A percentile compares a stretch with the other conserved stretches of the same genome.
Evolutionary conservation across 257 asterid species (phyloP).

Genomic region (Solanum corneliomulleri): DNA sequence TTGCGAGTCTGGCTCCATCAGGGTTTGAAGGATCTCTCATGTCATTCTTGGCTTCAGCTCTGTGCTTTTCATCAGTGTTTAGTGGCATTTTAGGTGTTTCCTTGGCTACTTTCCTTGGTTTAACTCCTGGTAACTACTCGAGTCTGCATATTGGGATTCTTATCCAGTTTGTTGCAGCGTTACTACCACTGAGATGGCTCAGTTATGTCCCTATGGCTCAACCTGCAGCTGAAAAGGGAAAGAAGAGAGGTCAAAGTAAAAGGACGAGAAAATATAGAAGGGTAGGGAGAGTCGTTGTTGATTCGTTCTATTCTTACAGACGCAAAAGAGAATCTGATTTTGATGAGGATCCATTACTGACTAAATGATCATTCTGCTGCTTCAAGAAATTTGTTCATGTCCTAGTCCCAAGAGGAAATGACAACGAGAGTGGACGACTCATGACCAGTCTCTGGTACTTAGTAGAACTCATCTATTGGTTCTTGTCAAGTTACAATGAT

Average conservation of each 20-base stretch:
- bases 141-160: constrained; percentile 54
- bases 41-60: constrained; percentile 61
- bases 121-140: constrained; percentile 48
- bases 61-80: constrained; percentile 58
- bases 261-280: constrained; percentile 38
- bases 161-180: constrained; percentile 59
- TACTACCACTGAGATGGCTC: constrained; percentile 60
- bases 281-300: constrained; percentile 43
- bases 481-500: neutral
- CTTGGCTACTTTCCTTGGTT: constrained; percentile 54
- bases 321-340: constrained; percentile 46
- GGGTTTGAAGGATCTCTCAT: constrained; percentile 81
- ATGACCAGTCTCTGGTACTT: neutral
- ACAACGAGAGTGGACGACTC: neutral
- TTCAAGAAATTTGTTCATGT: neutral
- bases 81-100: constrained; percentile 70
- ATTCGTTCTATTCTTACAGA: constrained; percentile 39
- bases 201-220: constrained; percentile 29
- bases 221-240: constrained; percentile 24
- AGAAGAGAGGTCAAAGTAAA: constrained; percentile 30
- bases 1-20: constrained; percentile 66
- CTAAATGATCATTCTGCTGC: neutral
- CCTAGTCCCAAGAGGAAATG: neutral
- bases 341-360: constrained; percentile 8
- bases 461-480: neutral